A percentile compares a stretch with the other conserved stretches of the same genome.
These are phyloP conservation scores for Rhodotorula sphaerocarpa DNA, from an alignment of 768 basidiomycete genomes.

Conservation along the genomic window DNA sequence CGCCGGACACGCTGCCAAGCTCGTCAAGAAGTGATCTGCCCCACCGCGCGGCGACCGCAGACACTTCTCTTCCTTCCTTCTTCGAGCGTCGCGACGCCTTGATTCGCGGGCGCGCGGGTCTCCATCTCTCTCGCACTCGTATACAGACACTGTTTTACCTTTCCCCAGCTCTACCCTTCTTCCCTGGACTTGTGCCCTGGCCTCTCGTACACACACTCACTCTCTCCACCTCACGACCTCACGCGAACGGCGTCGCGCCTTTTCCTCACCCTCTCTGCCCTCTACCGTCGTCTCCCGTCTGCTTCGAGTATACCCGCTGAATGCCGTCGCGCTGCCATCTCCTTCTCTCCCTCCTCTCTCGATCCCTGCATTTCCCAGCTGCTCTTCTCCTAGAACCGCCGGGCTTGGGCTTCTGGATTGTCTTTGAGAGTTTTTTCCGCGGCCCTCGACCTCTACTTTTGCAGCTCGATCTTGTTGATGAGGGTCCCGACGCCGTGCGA, in stretches of 20 bases:
- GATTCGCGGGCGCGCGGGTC: background rate
- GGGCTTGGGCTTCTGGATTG: too few relatives aligned
- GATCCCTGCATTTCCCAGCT: background rate
- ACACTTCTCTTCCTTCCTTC: background rate
- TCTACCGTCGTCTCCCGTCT: too few relatives aligned
- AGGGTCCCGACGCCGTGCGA: constrained; percentile 40
- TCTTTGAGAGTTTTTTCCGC: too few relatives aligned
- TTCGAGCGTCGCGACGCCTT: background rate
- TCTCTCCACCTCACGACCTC: background rate
- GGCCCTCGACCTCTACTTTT: constrained; percentile 36
- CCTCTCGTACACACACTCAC: background rate
- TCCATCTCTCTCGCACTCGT: background rate
- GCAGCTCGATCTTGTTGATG: constrained; percentile 43
- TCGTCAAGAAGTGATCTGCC: constrained; percentile 2
- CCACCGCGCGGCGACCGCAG: background rate
- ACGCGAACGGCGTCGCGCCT: background rate
- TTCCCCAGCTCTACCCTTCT: background rate
- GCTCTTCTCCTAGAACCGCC: background rate
- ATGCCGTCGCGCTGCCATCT: too few relatives aligned
- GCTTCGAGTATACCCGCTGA: too few relatives aligned
- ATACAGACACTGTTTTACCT: background rate
- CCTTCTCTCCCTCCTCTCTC: too few relatives aligned
- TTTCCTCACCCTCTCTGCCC: too few relatives aligned
- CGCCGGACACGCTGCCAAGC: background rate
- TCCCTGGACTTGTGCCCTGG: background rate